A percentile compares a stretch with the other conserved stretches of the same genome.
phyloP scores from a whole-genome alignment of 495 filamentous ascomycete species.

The Neurospora tetraspora region DNA sequence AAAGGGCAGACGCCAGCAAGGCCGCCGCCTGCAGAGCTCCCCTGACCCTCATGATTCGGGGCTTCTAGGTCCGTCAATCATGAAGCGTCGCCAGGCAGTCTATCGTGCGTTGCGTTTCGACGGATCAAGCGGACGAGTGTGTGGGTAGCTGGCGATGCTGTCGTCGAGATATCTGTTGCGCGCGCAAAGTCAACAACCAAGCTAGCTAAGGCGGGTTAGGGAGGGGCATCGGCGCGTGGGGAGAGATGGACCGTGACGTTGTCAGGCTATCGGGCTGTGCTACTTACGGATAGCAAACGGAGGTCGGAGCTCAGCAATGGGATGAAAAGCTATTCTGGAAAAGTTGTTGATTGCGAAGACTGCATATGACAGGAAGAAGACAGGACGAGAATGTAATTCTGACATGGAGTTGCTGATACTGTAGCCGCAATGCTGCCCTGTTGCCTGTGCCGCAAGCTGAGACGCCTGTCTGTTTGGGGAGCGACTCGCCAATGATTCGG shows the following conservation, averaged over 20 bases:
- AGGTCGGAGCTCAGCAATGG: background rate
- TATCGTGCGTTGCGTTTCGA: background rate
- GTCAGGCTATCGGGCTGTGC: background rate
- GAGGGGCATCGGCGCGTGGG: background rate
- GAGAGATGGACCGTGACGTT: background rate
- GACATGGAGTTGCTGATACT: background rate
- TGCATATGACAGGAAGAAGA: background rate
- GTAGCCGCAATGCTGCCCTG: background rate
- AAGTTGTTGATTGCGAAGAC: background rate
- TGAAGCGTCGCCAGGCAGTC: slow-evolving; percentile 11
- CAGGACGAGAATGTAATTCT: background rate
- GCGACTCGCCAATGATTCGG: slow-evolving; percentile 1
- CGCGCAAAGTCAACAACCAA: background rate
- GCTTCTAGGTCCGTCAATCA: slow-evolving; percentile 10
- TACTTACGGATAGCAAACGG: background rate
- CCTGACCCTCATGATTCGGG: slow-evolving; percentile 34
- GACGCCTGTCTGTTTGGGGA: slow-evolving; percentile 3
- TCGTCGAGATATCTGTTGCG: background rate
- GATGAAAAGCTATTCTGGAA: background rate
- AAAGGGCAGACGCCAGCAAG: slow-evolving; percentile 32
- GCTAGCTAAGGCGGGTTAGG: background rate
- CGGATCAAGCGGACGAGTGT: background rate
- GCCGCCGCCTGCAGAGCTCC: slow-evolving; percentile 32
- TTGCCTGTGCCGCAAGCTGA: slow-evolving; percentile 15
- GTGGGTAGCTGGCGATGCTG: background rate